phyloP scores from a whole-genome alignment of 116 monocot species.

The Cymodocea nodosa region DNA sequence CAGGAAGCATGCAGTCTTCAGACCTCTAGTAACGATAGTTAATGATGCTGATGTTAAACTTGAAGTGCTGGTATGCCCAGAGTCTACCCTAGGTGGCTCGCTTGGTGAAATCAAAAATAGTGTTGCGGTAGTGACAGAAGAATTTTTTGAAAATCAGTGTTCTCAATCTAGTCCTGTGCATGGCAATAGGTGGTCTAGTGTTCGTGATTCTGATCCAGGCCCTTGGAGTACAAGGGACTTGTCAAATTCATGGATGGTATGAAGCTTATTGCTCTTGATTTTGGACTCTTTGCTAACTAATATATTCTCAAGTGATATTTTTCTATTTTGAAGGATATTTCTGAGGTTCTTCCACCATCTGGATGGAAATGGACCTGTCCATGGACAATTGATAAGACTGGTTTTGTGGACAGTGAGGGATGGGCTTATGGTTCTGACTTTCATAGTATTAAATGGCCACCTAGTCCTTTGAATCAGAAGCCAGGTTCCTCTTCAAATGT shows the following conservation, averaged over 20 bases:
- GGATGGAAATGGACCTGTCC: slow-evolving; percentile 74
- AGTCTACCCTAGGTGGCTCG: slow-evolving; percentile 15
- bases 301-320: slow-evolving; percentile 3
- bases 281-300: not conserved
- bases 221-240: slow-evolving; percentile 66
- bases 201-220: slow-evolving; percentile 28
- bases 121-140: slow-evolving; percentile 28
- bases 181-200: slow-evolving; percentile 30
- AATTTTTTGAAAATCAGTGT: slow-evolving; percentile 75
- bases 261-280: not conserved
- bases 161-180: slow-evolving; percentile 55
- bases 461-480: slow-evolving; percentile 38
- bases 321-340: slow-evolving; percentile 47
- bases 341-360: slow-evolving; percentile 54
- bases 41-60: slow-evolving; percentile 76
- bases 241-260: slow-evolving; percentile 62
- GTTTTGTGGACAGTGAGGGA: slow-evolving; percentile 61
- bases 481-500: slow-evolving; percentile 48
- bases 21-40: slow-evolving; percentile 53
- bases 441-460: slow-evolving; percentile 67
- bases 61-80: slow-evolving; percentile 62
- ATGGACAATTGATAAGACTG: slow-evolving; percentile 70
- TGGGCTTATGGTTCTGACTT: slow-evolving; percentile 83
- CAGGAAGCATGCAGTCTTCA: slow-evolving; percentile 71
- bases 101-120: not conserved